phyloP scores from a whole-genome alignment of 1,284 basidiomycete species.

The Porodaedalea pini region DNA sequence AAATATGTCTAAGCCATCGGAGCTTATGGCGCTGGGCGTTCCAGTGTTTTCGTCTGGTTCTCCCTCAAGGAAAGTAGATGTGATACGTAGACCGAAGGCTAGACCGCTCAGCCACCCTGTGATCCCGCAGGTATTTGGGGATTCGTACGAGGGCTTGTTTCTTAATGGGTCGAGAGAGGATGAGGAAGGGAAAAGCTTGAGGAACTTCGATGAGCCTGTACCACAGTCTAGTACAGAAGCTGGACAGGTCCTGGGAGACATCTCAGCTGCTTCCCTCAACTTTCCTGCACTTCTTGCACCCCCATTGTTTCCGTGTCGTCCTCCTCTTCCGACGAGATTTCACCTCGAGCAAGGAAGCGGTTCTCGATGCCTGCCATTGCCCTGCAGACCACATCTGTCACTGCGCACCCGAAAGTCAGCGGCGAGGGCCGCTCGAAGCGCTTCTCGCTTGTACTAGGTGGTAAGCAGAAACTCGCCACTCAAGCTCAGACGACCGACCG shows the following conservation, averaged over 20 bases:
- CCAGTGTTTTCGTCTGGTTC: slow-evolving; percentile 25
- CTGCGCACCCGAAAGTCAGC: slow-evolving; percentile 45
- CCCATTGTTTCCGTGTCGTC: slow-evolving; percentile 20
- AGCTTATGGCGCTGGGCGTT: slow-evolving; percentile 48
- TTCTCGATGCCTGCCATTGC: slow-evolving; percentile 73
- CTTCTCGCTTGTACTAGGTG: slow-evolving; percentile 56
- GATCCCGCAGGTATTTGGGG: slow-evolving; percentile 17
- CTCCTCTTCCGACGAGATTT: slow-evolving; percentile 44
- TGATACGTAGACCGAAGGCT: slow-evolving; percentile 13
- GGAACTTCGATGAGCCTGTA: not conserved
- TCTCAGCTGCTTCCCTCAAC: not conserved
- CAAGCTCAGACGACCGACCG: not conserved
- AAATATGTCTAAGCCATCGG: slow-evolving; percentile 6
- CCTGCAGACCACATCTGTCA: slow-evolving; percentile 68
- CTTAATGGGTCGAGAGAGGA: not conserved
- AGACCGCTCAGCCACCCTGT: slow-evolving; percentile 20
- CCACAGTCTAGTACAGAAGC: not conserved
- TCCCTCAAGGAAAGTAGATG: slow-evolving; percentile 9
- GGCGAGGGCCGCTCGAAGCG: slow-evolving; percentile 43
- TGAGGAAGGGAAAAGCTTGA: not conserved
- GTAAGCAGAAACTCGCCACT: slow-evolving; percentile 25
- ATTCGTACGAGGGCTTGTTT: not conserved
- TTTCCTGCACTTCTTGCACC: slow-evolving; percentile 17
- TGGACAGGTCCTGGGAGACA: slow-evolving; percentile 1
- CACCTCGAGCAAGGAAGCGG: slow-evolving; percentile 57